Evolutionary conservation across 306 rosid genomes (phyloP), one percentile per base, ranked within the genome.

Genomic region (Vigna reflexopilosa): DNA sequence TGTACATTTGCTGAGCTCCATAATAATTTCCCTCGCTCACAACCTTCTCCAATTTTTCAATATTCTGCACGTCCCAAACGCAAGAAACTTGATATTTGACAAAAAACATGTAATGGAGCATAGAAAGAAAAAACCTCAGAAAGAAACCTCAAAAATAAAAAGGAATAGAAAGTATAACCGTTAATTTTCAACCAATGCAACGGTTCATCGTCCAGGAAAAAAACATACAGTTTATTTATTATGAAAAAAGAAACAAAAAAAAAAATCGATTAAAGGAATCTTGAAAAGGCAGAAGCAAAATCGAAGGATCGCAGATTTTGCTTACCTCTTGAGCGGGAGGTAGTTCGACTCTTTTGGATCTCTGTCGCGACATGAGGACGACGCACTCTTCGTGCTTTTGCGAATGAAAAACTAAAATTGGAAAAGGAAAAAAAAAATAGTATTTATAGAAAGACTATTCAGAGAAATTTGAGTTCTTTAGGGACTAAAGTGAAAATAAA

Each of bases 1-100:
- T 96, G 90, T 93, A 96, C 97, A 93, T 89, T 77, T 96, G 99
- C 79, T 93, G 98, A 80, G 99, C 99, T 77, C 98, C 99, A 85
- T 96, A 96, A 81, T 13, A 85, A 77, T 96, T 88, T 4, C 93
- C 99, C 19, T 76, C 93, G 14, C 77, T 89, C 16, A 88, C 87
- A 81, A 90, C 89, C 86, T 90, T 90, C 87, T 82, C 84, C 81
- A 96, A 83, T 85, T 93, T 95, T 38, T 87, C 91, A 82, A 95
- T 81, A 85, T 93, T 86, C 98, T 96, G 93, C 89, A 86, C 61
- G 62, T 30, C 65, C 75, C 45, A 9, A 73, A 56, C 67, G 52
- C 71, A 72, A 80, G 8, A 7, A 42, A 82, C 42, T 30, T 1
- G 17, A 70, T 50, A 49, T 57, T 54, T 9, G 2, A 52, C 42